phyloP scores from a whole-genome alignment of 2,329 filamentous ascomycete species.

The Penicillium sp. region DNA sequence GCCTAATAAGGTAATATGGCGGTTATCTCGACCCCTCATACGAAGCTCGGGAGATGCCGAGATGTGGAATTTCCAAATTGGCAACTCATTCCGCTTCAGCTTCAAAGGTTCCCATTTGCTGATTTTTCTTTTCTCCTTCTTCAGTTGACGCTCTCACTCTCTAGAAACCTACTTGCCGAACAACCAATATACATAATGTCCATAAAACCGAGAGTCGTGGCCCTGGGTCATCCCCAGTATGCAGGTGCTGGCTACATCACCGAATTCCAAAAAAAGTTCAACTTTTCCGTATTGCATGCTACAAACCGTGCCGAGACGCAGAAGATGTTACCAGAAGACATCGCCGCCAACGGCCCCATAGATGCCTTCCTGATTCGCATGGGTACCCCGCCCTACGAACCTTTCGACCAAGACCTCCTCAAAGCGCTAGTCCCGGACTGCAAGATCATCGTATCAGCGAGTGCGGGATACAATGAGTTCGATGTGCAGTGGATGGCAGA shows the following conservation, averaged over 20 bases:
- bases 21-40: background rate
- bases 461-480: constrained; percentile 52
- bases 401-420: constrained; percentile 51
- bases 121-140: background rate
- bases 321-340: constrained; percentile 37
- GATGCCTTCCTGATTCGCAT: constrained; percentile 53
- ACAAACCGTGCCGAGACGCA: constrained; percentile 39
- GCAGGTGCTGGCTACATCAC: constrained; percentile 42
- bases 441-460: constrained; percentile 49
- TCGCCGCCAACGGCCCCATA: constrained; percentile 41
- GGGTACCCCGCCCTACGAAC: constrained; percentile 51
- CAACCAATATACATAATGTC: background rate
- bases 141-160: background rate
- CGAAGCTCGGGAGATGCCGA: too few species aligned
- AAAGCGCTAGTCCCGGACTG: constrained; percentile 42
- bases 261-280: constrained; percentile 40
- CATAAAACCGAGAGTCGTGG: constrained; percentile 44
- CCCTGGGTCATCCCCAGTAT: constrained; percentile 43
- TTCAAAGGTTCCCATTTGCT: background rate
- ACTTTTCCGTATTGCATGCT: constrained; percentile 42
- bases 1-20: background rate
- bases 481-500: constrained; percentile 46
- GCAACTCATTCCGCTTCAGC: background rate
- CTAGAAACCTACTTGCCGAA: background rate
- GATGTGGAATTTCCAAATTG: background rate